These are phyloP conservation scores for Funneliformis caledonium DNA, from an alignment of 371 early-diverging fungal species.

Conservation along the genomic window DNA sequence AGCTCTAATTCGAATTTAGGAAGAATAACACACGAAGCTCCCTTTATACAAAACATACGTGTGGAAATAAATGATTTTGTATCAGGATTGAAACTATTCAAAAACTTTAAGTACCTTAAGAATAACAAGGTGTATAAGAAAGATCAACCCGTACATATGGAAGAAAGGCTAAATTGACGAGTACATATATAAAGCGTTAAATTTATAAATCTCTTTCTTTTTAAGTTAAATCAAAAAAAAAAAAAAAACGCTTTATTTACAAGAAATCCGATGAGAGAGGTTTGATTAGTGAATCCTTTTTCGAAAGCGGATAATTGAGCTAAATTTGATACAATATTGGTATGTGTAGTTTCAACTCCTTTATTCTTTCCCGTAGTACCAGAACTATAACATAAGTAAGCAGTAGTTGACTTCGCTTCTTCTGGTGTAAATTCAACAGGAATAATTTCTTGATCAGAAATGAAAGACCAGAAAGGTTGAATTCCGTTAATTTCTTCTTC, in stretches of 20 bases:
- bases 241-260: background rate
- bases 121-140: conserved; percentile 48
- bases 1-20: conserved; percentile 62
- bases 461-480: conserved; percentile 11
- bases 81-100: background rate
- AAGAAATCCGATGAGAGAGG: background rate
- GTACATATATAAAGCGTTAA: background rate
- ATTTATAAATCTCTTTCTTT: too few relatives aligned
- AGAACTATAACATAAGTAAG: conserved; percentile 81
- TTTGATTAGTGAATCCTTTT: conserved; percentile 35
- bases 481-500: conserved; percentile 45
- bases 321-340: conserved; percentile 75
- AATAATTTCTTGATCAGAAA: conserved; percentile 38
- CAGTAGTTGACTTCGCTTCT: conserved; percentile 51
- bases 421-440: conserved; percentile 42
- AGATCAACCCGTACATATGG: conserved; percentile 79
- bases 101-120: conserved; percentile 11
- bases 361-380: conserved; percentile 80
- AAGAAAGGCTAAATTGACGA: conserved; percentile 72
- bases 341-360: conserved; percentile 84
- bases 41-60: conserved; percentile 23
- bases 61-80: background rate
- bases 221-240: background rate
- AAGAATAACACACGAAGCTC: conserved; percentile 54
- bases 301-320: conserved; percentile 58